phyloP scores from a whole-genome alignment of 805 yeast genomes.

The Yarrowia sp. region DNA sequence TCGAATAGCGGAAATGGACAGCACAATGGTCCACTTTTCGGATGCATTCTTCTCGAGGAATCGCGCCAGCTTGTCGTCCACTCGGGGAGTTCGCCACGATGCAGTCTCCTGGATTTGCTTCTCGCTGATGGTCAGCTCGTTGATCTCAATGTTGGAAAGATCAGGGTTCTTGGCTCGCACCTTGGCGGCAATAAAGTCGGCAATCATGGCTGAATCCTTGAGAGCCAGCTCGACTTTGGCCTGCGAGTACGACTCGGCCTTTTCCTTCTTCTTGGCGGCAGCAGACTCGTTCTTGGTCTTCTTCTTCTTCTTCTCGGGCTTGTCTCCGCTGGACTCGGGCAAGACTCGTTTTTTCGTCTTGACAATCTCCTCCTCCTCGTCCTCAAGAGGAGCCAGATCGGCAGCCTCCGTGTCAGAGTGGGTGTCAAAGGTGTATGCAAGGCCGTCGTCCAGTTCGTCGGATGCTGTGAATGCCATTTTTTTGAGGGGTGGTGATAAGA shows the following conservation, averaged over 20 bases:
- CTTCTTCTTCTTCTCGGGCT: slow-evolving; percentile 32
- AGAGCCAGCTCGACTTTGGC: slow-evolving; percentile 56
- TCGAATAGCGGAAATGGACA: slow-evolving; percentile 77
- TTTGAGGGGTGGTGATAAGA: background rate
- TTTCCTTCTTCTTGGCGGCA: slow-evolving; percentile 52
- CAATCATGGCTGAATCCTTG: slow-evolving; percentile 57
- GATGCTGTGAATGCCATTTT: slow-evolving; percentile 37
- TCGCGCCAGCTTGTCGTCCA: slow-evolving; percentile 31
- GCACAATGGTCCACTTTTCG: slow-evolving; percentile 50
- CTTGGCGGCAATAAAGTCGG: slow-evolving; percentile 63
- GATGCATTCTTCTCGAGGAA: slow-evolving; percentile 34
- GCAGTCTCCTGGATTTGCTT: slow-evolving; percentile 61
- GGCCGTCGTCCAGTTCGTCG: slow-evolving; percentile 80
- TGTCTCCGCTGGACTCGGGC: slow-evolving; percentile 28
- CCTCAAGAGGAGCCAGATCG: slow-evolving; percentile 31
- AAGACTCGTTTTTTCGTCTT: slow-evolving; percentile 30
- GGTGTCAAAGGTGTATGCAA: slow-evolving; percentile 55
- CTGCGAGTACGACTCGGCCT: slow-evolving; percentile 62
- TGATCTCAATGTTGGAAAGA: slow-evolving; percentile 70
- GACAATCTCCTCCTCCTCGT: slow-evolving; percentile 34
- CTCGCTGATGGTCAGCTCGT: slow-evolving; percentile 60
- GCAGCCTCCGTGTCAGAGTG: slow-evolving; percentile 44
- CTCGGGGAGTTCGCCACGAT: slow-evolving; percentile 41
- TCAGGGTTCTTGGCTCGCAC: slow-evolving; percentile 62
- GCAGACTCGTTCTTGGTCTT: slow-evolving; percentile 33